Conservation (phyloP, 768 basidiomycete species). For the Amanita inopinata region DNA sequence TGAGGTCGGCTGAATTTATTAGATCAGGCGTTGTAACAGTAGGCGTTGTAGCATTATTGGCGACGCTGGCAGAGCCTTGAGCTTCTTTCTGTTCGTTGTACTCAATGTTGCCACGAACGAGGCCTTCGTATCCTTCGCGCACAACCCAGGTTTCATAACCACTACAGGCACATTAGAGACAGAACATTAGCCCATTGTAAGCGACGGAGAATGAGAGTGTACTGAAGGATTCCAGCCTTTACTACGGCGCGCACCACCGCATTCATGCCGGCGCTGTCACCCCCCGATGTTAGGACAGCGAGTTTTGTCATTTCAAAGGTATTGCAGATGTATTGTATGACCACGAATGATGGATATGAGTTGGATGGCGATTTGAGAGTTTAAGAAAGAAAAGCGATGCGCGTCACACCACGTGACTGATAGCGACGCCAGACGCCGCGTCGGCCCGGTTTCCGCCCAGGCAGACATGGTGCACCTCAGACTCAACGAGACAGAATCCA, state of each 20-base stretch:
- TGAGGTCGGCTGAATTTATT: neutral
- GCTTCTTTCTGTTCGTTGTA: conserved; percentile 14
- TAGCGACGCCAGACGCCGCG: neutral
- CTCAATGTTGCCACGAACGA: conserved; percentile 81
- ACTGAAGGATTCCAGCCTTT: conserved; percentile 88
- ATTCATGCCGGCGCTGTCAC: conserved; percentile 98
- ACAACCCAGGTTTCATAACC: conserved; percentile 95
- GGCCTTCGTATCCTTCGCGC: conserved; percentile 96
- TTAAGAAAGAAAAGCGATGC: neutral
- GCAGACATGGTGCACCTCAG: conserved; percentile 60
- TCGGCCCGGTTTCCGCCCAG: neutral
- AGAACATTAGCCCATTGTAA: neutral
- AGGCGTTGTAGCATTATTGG: neutral
- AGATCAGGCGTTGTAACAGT: neutral
- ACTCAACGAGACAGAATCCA: conserved; percentile 56
- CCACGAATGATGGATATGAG: neutral
- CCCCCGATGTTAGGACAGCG: conserved; percentile 91
- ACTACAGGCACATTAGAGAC: conserved; percentile 29
- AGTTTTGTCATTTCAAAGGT: conserved; percentile 55
- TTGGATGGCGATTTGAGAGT: neutral
- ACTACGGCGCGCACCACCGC: conserved; percentile 91
- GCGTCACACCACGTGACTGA: neutral
- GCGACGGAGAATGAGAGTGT: conserved; percentile 17
- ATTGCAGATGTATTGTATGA: no score
- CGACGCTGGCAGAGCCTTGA: neutral